phyloP scores from a whole-genome alignment of 257 asterid genomes.

The Lycium barbarum region DNA sequence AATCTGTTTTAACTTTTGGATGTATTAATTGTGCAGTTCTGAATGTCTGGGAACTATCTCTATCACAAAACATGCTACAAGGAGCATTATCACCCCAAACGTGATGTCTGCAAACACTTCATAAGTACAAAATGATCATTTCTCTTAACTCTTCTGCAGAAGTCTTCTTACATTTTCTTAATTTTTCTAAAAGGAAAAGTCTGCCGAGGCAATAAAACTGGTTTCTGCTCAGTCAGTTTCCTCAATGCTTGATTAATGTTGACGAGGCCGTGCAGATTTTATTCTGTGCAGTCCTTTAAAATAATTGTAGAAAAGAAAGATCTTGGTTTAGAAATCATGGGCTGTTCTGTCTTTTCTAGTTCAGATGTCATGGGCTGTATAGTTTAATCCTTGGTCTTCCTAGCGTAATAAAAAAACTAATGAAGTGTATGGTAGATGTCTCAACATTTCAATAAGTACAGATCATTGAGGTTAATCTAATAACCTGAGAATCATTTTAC shows the following conservation, averaged over 20 bases:
- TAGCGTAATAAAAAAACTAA: background rate
- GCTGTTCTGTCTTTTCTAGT: background rate
- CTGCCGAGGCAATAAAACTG: background rate
- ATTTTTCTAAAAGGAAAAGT: background rate
- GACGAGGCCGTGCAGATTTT: background rate
- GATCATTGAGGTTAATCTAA: background rate
- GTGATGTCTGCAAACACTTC: constrained; percentile 86
- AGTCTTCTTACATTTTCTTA: background rate
- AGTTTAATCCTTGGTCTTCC: background rate
- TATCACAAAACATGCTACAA: constrained; percentile 91
- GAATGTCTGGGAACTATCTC: constrained; percentile 75
- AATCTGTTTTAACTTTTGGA: constrained; percentile 28
- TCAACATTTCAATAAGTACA: constrained; percentile 12
- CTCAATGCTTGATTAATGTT: background rate
- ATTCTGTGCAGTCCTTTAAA: background rate
- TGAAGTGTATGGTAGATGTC: background rate
- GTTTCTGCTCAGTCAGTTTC: background rate
- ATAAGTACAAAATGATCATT: constrained; percentile 56
- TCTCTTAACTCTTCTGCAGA: background rate
- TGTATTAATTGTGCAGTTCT: constrained; percentile 65
- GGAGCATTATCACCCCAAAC: constrained; percentile 92
- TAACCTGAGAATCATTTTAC: background rate
- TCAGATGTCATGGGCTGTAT: background rate
- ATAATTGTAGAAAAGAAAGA: background rate
- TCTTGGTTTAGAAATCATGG: background rate